Evolutionary conservation across 805 yeast genomes (phyloP).

Genomic region (Yarrowia phangngaensis): DNA sequence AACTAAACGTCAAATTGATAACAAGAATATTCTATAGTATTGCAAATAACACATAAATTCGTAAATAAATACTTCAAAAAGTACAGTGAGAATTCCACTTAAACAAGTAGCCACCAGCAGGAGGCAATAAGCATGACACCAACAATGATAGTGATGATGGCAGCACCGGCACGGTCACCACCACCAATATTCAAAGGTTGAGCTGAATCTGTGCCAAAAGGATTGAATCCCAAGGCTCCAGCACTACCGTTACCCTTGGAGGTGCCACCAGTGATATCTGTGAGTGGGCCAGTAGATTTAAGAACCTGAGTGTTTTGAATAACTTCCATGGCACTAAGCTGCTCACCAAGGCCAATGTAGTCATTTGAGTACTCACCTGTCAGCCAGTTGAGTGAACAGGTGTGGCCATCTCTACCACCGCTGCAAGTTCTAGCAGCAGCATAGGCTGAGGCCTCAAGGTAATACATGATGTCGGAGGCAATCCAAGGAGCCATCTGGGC

Average conservation of each 20-base stretch:
- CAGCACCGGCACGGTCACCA: constrained; percentile 33
- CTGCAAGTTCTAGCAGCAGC: constrained; percentile 78
- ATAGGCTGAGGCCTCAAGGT: constrained; percentile 50
- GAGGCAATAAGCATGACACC: constrained; percentile 28
- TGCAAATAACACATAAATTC: constrained; percentile 22
- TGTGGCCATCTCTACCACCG: constrained; percentile 76
- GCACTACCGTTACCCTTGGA: constrained; percentile 66
- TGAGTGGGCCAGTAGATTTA: constrained; percentile 53
- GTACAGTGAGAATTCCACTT: constrained; percentile 1
- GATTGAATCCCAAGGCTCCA: constrained; percentile 43
- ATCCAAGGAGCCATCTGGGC: constrained; percentile 55
- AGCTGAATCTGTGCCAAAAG: constrained; percentile 24
- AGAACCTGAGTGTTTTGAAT: constrained; percentile 47
- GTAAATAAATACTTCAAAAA: background rate
- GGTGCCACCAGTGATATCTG: constrained; percentile 63
- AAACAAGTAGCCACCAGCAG: constrained; percentile 31
- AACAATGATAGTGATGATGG: constrained; percentile 32
- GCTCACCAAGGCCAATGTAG: constrained; percentile 76
- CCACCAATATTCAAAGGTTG: constrained; percentile 29
- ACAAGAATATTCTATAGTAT: background rate
- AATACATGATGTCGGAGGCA: constrained; percentile 44
- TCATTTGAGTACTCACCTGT: constrained; percentile 55
- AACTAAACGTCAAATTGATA: no score
- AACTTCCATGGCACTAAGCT: constrained; percentile 69
- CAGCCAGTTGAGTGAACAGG: constrained; percentile 78